A percentile compares a stretch with the other conserved stretches of the same genome.
Evolutionary conservation across 169 alveolate species (phyloP).

Genomic region (Plasmodium cynomolgi): DNA sequence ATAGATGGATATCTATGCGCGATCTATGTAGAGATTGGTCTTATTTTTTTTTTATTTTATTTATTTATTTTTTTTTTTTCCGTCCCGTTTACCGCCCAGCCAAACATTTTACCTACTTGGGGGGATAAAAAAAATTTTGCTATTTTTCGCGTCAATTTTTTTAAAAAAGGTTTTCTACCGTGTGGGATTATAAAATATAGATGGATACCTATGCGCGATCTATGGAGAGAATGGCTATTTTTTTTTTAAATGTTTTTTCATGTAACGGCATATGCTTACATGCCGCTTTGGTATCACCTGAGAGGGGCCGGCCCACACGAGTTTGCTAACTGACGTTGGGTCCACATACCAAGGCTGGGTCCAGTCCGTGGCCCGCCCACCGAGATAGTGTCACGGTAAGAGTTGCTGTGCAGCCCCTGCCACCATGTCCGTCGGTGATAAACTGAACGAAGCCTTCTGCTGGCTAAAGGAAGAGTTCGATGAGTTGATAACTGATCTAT

Average conservation of each 20-base stretch:
- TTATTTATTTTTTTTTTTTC: neutral
- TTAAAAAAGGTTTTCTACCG: neutral
- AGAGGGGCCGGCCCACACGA: neutral
- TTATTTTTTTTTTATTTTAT: too few species aligned
- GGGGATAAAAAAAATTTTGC: neutral
- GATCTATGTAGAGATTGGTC: too few species aligned
- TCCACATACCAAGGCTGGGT: too few species aligned
- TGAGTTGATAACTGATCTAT: conserved; percentile 18
- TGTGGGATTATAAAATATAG: neutral
- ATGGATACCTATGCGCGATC: neutral
- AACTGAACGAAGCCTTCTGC: conserved; percentile 38
- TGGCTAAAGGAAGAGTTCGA: conserved; percentile 53
- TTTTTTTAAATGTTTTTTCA: neutral
- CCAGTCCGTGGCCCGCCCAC: neutral
- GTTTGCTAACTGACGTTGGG: neutral
- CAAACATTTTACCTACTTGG: neutral
- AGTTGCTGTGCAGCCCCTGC: neutral
- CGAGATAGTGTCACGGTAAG: neutral
- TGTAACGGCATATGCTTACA: neutral
- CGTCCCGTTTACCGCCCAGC: neutral
- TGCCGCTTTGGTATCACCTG: neutral
- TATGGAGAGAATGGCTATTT: neutral
- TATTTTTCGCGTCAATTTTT: neutral
- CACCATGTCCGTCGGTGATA: conserved; percentile 22
- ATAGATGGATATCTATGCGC: too few species aligned